phyloP scores from a whole-genome alignment of 73 alveolate genomes.

The Uronychia setigera region DNA sequence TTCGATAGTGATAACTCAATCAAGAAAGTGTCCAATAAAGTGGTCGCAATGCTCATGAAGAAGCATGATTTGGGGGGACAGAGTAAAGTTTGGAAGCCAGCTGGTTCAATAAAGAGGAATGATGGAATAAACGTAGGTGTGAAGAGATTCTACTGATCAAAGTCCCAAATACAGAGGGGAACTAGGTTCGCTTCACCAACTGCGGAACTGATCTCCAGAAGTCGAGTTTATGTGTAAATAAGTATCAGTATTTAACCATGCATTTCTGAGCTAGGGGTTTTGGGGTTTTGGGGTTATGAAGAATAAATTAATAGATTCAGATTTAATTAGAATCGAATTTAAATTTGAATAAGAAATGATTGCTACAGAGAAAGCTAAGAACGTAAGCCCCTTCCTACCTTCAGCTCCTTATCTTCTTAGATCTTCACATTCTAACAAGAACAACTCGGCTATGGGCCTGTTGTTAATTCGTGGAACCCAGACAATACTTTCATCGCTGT shows the following conservation, averaged over 20 bases:
- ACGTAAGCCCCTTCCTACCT: constrained; percentile 9
- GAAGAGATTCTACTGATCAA: too few species aligned
- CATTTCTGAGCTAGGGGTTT: neutral
- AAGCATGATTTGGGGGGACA: too few species aligned
- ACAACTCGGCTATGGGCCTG: constrained; percentile 78
- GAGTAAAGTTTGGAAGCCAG: too few species aligned
- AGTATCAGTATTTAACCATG: neutral
- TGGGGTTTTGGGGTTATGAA: neutral
- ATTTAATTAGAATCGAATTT: neutral
- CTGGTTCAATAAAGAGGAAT: too few species aligned
- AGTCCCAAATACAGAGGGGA: too few species aligned
- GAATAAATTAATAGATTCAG: neutral
- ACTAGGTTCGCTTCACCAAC: too few species aligned
- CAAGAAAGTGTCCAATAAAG: too few species aligned
- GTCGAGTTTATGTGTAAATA: neutral
- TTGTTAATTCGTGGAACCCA: constrained; percentile 75
- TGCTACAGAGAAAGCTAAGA: constrained; percentile 35
- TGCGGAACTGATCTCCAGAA: too few species aligned
- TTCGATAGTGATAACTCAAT: too few species aligned
- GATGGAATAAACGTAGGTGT: too few species aligned
- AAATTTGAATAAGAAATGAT: neutral
- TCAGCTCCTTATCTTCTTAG: constrained; percentile 21
- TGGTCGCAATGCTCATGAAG: too few species aligned
- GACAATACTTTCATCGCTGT: constrained; percentile 74
- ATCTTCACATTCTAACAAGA: constrained; percentile 63